These are phyloP conservation scores for Pistacia integerrima DNA, from an alignment of 345 rosid genomes.

Conservation along the genomic window DNA sequence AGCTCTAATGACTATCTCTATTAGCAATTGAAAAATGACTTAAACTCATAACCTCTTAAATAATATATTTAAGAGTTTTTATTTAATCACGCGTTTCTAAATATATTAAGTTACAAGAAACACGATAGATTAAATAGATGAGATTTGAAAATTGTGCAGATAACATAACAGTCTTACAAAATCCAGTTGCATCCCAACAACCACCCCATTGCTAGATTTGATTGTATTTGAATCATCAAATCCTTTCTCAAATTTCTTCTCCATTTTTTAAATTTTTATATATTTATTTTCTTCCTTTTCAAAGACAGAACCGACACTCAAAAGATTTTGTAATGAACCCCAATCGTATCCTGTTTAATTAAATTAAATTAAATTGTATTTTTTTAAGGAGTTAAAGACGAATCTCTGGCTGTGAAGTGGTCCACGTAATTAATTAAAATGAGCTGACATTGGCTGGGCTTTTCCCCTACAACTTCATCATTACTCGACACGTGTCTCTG, in stretches of 20 bases:
- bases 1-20: too few relatives aligned
- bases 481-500: slow-evolving; percentile 18
- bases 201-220: not conserved
- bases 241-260: not conserved
- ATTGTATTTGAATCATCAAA: not conserved
- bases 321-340: too few relatives aligned
- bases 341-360: too few relatives aligned
- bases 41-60: too few relatives aligned
- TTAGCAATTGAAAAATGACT: too few relatives aligned
- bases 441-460: slow-evolving; percentile 8
- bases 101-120: not conserved
- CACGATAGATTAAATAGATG: not conserved
- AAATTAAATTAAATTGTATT: too few relatives aligned
- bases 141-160: not conserved
- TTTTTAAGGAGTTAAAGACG: not conserved
- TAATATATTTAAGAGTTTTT: too few relatives aligned
- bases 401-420: slow-evolving; percentile 18
- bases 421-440: slow-evolving; percentile 24
- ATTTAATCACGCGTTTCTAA: too few relatives aligned
- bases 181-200: slow-evolving; percentile 17
- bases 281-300: too few relatives aligned
- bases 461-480: not conserved
- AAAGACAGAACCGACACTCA: too few relatives aligned
- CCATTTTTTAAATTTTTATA: too few relatives aligned
- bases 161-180: not conserved